These are phyloP conservation scores for Entomortierella parvispora DNA, from an alignment of 192 early-diverging fungal species.

Conservation along the genomic window DNA sequence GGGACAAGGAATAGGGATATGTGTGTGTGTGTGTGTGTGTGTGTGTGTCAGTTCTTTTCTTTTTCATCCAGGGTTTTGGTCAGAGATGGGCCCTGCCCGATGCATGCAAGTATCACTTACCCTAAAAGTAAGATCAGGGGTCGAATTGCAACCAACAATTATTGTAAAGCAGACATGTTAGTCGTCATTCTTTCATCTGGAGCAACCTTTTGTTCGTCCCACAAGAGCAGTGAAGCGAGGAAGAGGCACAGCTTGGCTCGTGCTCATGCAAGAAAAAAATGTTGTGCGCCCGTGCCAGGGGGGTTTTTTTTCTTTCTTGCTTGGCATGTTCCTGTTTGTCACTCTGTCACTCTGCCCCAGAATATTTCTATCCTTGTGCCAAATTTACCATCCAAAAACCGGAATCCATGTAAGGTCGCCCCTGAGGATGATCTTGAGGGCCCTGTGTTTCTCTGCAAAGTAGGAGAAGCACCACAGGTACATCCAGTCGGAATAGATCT, in stretches of 20 bases:
- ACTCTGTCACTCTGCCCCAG: not conserved
- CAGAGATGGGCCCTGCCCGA: too few relatives aligned
- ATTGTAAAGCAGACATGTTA: too few relatives aligned
- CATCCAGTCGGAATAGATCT: conserved; percentile 77
- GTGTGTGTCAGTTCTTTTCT: too few relatives aligned
- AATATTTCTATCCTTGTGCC: not conserved
- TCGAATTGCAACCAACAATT: too few relatives aligned
- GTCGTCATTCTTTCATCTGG: too few relatives aligned
- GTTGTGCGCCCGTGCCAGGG: not conserved
- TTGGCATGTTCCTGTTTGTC: conserved; percentile 10
- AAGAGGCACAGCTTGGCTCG: not conserved
- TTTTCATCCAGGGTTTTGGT: too few relatives aligned
- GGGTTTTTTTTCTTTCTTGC: not conserved
- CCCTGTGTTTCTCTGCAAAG: conserved; percentile 76
- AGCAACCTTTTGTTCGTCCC: too few relatives aligned
- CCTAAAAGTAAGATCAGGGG: too few relatives aligned
- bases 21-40: too few relatives aligned
- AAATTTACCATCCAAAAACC: conserved; percentile 80
- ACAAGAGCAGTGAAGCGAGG: not conserved
- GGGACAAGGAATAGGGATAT: not conserved
- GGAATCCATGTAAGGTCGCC: conserved; percentile 83
- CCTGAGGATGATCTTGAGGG: conserved; percentile 93
- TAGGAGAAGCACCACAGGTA: conserved; percentile 75
- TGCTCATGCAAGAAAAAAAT: not conserved
- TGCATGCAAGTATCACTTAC: too few relatives aligned